Percentiles rank a stretch among this genome's conserved stretches.
phyloP scores from a whole-genome alignment of 768 basidiomycete genomes.

The Lactarius sp. region DNA sequence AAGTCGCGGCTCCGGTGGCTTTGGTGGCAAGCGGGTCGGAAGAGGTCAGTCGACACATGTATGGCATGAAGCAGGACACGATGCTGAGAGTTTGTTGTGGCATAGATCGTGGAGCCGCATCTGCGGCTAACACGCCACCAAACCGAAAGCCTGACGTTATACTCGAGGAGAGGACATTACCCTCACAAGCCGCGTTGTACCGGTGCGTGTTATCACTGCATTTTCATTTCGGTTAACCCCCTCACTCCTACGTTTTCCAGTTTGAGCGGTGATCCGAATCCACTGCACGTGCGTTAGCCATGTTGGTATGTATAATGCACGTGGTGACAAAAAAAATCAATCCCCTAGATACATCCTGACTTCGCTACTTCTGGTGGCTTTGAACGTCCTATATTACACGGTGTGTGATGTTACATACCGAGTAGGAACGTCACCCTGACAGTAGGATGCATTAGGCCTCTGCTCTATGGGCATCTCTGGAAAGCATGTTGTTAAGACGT shows the following conservation, averaged over 20 bases:
- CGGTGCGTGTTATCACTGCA: constrained; percentile 45
- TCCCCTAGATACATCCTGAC: constrained; percentile 73
- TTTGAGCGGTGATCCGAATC: constrained; percentile 88
- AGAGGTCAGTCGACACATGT: constrained; percentile 49
- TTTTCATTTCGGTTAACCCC: neutral
- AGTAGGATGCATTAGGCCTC: constrained; percentile 44
- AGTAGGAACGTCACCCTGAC: neutral
- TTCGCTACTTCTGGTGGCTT: constrained; percentile 96
- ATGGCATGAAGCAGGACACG: neutral
- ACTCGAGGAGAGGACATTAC: constrained; percentile 80
- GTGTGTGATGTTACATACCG: constrained; percentile 27
- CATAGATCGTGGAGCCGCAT: constrained; percentile 84
- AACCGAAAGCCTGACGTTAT: constrained; percentile 80
- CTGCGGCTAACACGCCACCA: constrained; percentile 75
- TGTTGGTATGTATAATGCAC: neutral
- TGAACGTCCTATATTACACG: constrained; percentile 83
- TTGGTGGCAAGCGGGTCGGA: constrained; percentile 85
- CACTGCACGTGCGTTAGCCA: constrained; percentile 63
- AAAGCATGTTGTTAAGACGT: constrained; percentile 87
- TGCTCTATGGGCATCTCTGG: constrained; percentile 91
- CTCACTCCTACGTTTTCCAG: constrained; percentile 36
- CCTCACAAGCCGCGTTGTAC: constrained; percentile 86
- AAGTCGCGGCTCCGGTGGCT: constrained; percentile 92
- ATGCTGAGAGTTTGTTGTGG: neutral
- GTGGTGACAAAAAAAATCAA: neutral